phyloP scores from a whole-genome alignment of 352 stramenopile species.

The Phytophthora sp. region DNA sequence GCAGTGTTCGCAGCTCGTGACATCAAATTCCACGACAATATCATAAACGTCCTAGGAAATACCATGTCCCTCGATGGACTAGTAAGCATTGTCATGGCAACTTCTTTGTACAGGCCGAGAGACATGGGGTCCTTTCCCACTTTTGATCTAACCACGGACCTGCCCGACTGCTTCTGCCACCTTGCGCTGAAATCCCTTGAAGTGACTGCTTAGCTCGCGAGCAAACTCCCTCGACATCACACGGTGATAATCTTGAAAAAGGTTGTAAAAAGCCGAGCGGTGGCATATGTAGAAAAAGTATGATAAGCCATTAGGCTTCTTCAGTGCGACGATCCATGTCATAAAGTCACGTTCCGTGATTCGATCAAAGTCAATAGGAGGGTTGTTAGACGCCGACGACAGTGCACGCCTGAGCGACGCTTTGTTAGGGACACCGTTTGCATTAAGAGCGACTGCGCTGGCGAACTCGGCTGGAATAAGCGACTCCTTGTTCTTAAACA shows the following conservation, averaged over 20 bases:
- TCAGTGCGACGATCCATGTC: conserved; percentile 13
- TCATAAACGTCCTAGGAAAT: not conserved
- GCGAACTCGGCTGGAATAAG: not conserved
- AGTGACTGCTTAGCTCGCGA: conserved; percentile 3
- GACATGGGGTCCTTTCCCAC: conserved; percentile 22
- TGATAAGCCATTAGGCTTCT: not conserved
- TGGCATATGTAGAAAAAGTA: not conserved
- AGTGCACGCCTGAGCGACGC: conserved; percentile 2
- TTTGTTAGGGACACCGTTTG: not conserved
- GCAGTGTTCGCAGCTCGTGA: not conserved
- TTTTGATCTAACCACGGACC: conserved; percentile 1
- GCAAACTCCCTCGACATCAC: not conserved
- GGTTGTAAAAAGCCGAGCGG: not conserved
- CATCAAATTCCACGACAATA: not conserved
- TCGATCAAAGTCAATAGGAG: conserved; percentile 18
- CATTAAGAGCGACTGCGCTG: not conserved
- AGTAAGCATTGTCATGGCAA: conserved; percentile 14
- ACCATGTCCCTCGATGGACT: conserved; percentile 5
- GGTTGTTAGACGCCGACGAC: not conserved
- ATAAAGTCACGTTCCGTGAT: conserved; percentile 23
- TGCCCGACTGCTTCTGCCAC: not conserved
- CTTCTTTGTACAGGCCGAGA: conserved; percentile 17
- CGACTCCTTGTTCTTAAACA: conserved; percentile 2
- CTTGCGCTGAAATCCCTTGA: conserved; percentile 16
- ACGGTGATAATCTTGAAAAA: not conserved